These are phyloP conservation scores for Stentor coeruleus DNA, from an alignment of 73 alveolate species.

Conservation along the genomic window DNA sequence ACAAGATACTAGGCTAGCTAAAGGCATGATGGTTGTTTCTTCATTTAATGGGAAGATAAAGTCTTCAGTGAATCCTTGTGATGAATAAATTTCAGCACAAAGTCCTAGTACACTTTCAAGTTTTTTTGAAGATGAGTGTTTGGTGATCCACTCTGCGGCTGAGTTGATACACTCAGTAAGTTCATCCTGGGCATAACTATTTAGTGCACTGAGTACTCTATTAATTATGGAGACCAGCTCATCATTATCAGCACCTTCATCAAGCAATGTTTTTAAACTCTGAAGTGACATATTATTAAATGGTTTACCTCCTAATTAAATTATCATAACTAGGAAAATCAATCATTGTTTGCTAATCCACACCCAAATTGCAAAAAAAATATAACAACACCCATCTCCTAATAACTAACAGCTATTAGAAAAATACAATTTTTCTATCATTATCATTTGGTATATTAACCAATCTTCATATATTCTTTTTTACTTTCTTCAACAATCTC, in stretches of 20 bases:
- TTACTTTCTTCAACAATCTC: too few relatives aligned
- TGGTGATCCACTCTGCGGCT: background rate
- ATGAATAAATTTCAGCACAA: background rate
- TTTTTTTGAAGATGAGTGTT: background rate
- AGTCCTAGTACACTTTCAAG: background rate
- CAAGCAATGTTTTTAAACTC: background rate
- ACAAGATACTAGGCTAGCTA: background rate
- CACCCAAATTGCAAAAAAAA: too few relatives aligned
- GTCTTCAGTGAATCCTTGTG: background rate
- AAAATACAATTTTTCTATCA: too few relatives aligned
- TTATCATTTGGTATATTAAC: too few relatives aligned
- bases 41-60: background rate
- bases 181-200: background rate
- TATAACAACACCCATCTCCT: too few relatives aligned
- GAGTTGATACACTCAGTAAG: background rate
- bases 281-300: background rate
- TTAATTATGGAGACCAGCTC: background rate
- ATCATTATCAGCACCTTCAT: background rate
- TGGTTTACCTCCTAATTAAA: too few relatives aligned
- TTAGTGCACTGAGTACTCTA: background rate
- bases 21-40: background rate
- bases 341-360: too few relatives aligned
- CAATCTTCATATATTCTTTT: too few relatives aligned
- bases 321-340: too few relatives aligned
- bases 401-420: too few relatives aligned